Evolutionary conservation across 148 eudicot genomes (phyloP).

Genomic region (Spergularia marina): DNA sequence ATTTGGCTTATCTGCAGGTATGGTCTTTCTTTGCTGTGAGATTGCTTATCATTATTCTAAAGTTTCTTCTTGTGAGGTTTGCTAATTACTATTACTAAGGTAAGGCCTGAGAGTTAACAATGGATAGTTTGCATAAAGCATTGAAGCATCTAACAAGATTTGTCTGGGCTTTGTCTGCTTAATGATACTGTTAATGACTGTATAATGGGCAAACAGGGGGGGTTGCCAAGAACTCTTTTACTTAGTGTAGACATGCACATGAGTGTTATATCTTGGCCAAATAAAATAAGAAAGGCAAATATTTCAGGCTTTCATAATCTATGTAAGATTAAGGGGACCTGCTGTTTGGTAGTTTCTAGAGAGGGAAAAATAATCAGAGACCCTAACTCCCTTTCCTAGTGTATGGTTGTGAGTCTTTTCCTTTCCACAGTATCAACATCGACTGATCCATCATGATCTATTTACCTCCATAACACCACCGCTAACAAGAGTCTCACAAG

Average conservation of each 20-base stretch:
- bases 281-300: background rate
- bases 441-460: no score
- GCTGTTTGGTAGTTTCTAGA: no score
- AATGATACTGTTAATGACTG: background rate
- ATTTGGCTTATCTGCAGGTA: constrained; percentile 92
- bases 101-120: background rate
- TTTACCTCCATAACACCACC: no score
- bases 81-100: constrained; percentile 1
- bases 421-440: no score
- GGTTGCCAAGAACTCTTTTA: background rate
- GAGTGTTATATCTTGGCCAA: background rate
- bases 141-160: no score
- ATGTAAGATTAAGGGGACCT: background rate
- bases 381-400: no score
- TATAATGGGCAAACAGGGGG: background rate
- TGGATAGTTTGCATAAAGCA: no score
- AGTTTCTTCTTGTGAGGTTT: background rate
- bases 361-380: no score
- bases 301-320: background rate
- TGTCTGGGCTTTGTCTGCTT: background rate
- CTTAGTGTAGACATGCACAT: background rate
- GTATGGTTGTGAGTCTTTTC: no score
- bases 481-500: no score
- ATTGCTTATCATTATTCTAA: background rate
- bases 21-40: constrained; percentile 15